Evolutionary conservation across 2,329 filamentous ascomycete genomes (phyloP), one percentile per base, ranked within the genome.

Genomic region (Pyrenochaeta sp.): DNA sequence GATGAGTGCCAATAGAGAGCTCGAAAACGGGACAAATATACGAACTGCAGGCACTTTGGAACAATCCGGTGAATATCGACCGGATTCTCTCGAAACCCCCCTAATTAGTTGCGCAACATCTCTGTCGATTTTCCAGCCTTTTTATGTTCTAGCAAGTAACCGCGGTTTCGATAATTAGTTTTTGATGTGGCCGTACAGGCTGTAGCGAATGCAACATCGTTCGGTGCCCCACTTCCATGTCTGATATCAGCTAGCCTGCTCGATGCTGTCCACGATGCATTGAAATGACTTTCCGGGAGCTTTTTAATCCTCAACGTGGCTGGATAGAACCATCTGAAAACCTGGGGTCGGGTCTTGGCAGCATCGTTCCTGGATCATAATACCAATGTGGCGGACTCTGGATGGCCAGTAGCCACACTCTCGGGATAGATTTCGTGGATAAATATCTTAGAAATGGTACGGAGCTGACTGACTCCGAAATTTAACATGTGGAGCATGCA

Each of bases 301-400:
- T 5, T 17, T 17, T 17, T 17, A 2, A 10, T 9, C 3, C n/a
- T 36, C 37, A 5, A 51, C 17, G 2, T 39, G 33, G 0, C 10
- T 2, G 1, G 49, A 44, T 3, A 60, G 35, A 0, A 61, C 49
- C 48, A 61, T 54, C 18, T 60, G 56, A 1, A 64, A 20, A 4
- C 58, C 63, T 2, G 35, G 21, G n/a, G 64, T 59, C 0, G 43
- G 0, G 63, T 63, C 27, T 54, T 56, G 1, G 59, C 59, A 0
- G 54, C 55, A 20, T 64, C 59, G 41, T 66, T 66, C 33, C 54
- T 30, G 0, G 61, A 59, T 29, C 7, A 37, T n/a, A 11, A 63
- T 44, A 1, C 53, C 48, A 3, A 56, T 48, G 20, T 46, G 30
- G 2, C 39, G 15, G 3, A 30, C n/a, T 15, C 30, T 7, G 18